phyloP scores from a whole-genome alignment of 805 yeast genomes.

The Kuraishia molischiana region DNA sequence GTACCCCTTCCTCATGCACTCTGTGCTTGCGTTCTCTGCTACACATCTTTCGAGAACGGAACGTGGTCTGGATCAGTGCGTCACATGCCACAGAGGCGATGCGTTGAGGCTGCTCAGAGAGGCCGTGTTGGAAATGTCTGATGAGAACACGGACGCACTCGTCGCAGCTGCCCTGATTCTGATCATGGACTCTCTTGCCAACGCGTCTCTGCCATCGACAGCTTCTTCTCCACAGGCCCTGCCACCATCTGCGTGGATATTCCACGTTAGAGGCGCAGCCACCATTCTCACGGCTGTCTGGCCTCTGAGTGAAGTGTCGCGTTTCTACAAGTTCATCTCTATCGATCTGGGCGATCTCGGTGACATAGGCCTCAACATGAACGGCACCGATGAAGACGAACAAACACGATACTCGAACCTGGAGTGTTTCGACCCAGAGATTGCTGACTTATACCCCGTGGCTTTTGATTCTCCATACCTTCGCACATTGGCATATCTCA shows the following conservation, averaged over 20 bases:
- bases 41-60: slow-evolving; percentile 79
- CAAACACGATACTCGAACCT: slow-evolving; percentile 43
- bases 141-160: slow-evolving; percentile 84
- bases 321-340: slow-evolving; percentile 64
- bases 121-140: slow-evolving; percentile 75
- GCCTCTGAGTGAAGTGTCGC: slow-evolving; percentile 67
- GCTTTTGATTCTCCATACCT: slow-evolving; percentile 76
- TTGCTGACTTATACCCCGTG: slow-evolving; percentile 81
- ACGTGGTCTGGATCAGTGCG: slow-evolving; percentile 68
- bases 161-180: slow-evolving; percentile 86
- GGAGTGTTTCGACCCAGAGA: slow-evolving; percentile 78
- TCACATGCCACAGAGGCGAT: slow-evolving; percentile 80
- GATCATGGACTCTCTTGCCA: slow-evolving; percentile 90
- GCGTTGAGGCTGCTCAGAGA: slow-evolving; percentile 74
- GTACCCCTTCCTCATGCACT: slow-evolving; percentile 87
- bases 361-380: slow-evolving; percentile 35
- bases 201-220: slow-evolving; percentile 63
- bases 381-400: slow-evolving; percentile 10
- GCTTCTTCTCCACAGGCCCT: slow-evolving; percentile 45
- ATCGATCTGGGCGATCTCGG: slow-evolving; percentile 88
- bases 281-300: slow-evolving; percentile 94
- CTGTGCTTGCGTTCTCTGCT: slow-evolving; percentile 83
- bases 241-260: slow-evolving; percentile 94
- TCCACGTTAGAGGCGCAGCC: slow-evolving; percentile 95
- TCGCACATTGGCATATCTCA: slow-evolving; percentile 79